phyloP scores from a whole-genome alignment of 176 grass and related monocot genomes.

The Saccharum spontaneum region DNA sequence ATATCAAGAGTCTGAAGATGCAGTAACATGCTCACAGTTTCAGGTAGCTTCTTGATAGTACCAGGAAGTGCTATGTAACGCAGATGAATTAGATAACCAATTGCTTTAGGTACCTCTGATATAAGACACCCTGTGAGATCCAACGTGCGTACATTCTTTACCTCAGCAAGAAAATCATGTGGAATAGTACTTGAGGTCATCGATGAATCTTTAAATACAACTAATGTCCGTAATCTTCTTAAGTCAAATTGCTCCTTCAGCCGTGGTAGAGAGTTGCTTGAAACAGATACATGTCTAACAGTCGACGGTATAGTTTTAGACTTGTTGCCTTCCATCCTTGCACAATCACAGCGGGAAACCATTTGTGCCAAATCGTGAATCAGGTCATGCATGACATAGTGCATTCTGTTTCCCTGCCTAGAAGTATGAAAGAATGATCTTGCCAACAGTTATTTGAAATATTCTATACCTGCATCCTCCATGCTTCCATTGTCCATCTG shows the following conservation, averaged over 20 bases:
- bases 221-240: slow-evolving; percentile 44
- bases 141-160: slow-evolving; percentile 42
- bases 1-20: slow-evolving; percentile 63
- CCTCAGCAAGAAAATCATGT: slow-evolving; percentile 29
- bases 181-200: slow-evolving; percentile 20
- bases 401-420: neutral
- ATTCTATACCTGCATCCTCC: slow-evolving; percentile 49
- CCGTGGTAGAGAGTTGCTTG: slow-evolving; percentile 26
- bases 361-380: slow-evolving; percentile 53
- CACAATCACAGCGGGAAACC: slow-evolving; percentile 56
- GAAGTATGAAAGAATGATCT: slow-evolving; percentile 50
- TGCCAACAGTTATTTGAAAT: slow-evolving; percentile 50
- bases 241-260: slow-evolving; percentile 17
- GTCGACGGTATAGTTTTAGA: slow-evolving; percentile 24
- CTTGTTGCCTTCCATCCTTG: slow-evolving; percentile 23
- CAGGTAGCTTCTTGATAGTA: slow-evolving; percentile 41
- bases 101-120: slow-evolving; percentile 29
- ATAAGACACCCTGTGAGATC: slow-evolving; percentile 56
- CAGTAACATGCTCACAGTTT: slow-evolving; percentile 42
- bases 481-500: neutral
- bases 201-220: slow-evolving; percentile 35
- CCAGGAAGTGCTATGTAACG: slow-evolving; percentile 52
- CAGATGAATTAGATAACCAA: slow-evolving; percentile 49
- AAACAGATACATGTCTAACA: slow-evolving; percentile 49
- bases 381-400: slow-evolving; percentile 52